Evolutionary conservation across 1,284 basidiomycete genomes (phyloP).

Genomic region (Erythrobasidium hasegawianum): DNA sequence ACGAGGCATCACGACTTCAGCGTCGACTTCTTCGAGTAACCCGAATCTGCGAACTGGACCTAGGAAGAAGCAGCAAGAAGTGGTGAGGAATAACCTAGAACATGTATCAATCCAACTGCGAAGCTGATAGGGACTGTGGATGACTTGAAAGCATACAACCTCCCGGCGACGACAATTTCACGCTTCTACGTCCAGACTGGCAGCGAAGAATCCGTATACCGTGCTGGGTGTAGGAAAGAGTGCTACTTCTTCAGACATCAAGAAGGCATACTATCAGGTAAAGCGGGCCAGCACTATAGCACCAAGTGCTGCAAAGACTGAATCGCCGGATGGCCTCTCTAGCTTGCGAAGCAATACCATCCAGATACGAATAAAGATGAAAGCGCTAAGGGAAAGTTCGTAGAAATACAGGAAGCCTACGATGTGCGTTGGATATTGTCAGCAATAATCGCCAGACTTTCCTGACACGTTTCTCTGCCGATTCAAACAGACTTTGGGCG

Average conservation of each 20-base stretch:
- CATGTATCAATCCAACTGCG: too few relatives aligned
- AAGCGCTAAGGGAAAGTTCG: slow-evolving; percentile 83
- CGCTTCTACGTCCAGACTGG: slow-evolving; percentile 19
- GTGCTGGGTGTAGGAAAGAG: slow-evolving; percentile 83
- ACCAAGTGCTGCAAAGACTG: too few relatives aligned
- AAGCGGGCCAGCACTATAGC: slow-evolving; percentile 60
- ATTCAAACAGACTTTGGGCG: slow-evolving; percentile 69
- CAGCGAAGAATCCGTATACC: slow-evolving; percentile 83
- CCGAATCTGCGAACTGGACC: too few relatives aligned
- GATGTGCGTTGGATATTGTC: slow-evolving; percentile 62
- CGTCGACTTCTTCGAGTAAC: too few relatives aligned
- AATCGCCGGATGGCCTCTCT: slow-evolving; percentile 12
- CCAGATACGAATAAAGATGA: slow-evolving; percentile 96
- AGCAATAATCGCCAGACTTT: background rate
- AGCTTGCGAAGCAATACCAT: slow-evolving; percentile 97
- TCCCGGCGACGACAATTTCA: slow-evolving; percentile 12
- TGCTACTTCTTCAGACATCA: slow-evolving; percentile 82
- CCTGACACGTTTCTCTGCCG: background rate
- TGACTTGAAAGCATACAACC: too few relatives aligned
- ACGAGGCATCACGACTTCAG: too few relatives aligned
- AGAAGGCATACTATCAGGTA: slow-evolving; percentile 93
- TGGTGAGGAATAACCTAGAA: too few relatives aligned
- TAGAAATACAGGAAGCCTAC: slow-evolving; percentile 96
- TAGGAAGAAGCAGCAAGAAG: too few relatives aligned
- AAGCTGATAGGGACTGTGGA: too few relatives aligned